Percentiles rank a stretch among this genome's conserved stretches.
Evolutionary conservation across 176 grass and related monocot species (phyloP).

Genomic region (Eremochloa ophiuroides): DNA sequence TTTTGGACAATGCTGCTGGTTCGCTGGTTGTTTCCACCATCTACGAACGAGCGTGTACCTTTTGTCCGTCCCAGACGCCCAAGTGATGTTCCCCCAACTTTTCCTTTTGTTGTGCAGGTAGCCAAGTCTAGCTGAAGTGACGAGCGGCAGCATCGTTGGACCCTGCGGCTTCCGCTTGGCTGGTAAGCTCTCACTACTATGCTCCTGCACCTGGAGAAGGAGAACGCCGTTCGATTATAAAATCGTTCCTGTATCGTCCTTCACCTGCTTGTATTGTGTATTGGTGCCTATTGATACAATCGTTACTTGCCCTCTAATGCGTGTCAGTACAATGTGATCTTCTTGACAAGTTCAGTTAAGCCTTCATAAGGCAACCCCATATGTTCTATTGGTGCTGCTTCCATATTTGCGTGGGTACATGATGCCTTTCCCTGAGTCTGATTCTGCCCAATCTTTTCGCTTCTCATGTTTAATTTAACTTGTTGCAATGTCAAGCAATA

Average conservation of each 20-base stretch:
- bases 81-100: not conserved
- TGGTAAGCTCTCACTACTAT: conserved; percentile 11
- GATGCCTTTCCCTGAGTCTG: not conserved
- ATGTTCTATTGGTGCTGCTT: not conserved
- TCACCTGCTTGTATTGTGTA: not conserved
- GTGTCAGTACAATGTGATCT: not conserved
- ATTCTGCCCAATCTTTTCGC: not conserved
- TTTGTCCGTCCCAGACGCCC: not conserved
- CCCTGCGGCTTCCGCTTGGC: not conserved
- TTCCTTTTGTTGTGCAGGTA: not conserved
- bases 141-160: not conserved
- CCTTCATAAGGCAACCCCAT: not conserved
- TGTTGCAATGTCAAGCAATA: not conserved
- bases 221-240: not conserved
- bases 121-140: not conserved
- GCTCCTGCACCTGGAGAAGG: not conserved
- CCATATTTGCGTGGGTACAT: not conserved
- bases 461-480: not conserved
- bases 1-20: not conserved
- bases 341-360: not conserved
- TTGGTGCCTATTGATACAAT: not conserved
- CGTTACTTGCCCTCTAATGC: not conserved
- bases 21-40: not conserved
- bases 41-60: not conserved
- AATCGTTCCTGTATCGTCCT: not conserved